phyloP scores from a whole-genome alignment of 2,329 filamentous ascomycete genomes.

The Aspergillus flavus region DNA sequence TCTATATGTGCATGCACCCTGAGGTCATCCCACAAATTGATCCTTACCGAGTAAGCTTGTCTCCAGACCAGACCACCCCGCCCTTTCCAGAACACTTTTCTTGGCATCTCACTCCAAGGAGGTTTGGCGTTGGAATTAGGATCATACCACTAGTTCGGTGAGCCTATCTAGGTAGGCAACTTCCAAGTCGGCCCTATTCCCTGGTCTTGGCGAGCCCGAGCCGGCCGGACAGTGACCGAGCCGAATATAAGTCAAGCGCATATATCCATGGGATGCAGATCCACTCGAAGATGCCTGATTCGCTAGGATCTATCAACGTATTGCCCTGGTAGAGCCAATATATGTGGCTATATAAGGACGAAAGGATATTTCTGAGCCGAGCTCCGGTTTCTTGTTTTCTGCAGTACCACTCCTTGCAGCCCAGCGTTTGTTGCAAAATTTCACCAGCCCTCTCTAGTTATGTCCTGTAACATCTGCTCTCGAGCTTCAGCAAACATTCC shows the following conservation, averaged over 20 bases:
- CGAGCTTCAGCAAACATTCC: neutral
- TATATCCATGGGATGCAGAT: neutral
- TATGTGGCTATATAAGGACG: neutral
- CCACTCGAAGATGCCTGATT: neutral
- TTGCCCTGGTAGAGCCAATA: neutral
- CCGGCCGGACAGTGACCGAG: neutral
- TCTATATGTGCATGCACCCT: neutral
- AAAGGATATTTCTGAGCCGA: neutral
- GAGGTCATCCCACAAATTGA: neutral
- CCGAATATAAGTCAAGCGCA: neutral
- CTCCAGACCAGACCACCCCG: neutral
- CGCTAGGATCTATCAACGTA: rapidly evolving
- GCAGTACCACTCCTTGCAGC: neutral
- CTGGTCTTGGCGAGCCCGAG: neutral
- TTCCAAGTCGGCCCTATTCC: neutral
- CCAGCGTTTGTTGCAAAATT: neutral
- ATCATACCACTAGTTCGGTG: neutral
- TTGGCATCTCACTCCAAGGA: no score
- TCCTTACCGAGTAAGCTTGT: neutral
- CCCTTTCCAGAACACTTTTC: neutral
- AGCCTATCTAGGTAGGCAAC: neutral
- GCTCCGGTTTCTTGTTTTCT: no score
- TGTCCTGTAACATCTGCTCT: neutral
- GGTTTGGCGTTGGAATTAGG: neutral
- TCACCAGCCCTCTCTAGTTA: neutral